Conservation (phyloP, 1,139 yeast genomes). For the Geotrichum armillariae region DNA sequence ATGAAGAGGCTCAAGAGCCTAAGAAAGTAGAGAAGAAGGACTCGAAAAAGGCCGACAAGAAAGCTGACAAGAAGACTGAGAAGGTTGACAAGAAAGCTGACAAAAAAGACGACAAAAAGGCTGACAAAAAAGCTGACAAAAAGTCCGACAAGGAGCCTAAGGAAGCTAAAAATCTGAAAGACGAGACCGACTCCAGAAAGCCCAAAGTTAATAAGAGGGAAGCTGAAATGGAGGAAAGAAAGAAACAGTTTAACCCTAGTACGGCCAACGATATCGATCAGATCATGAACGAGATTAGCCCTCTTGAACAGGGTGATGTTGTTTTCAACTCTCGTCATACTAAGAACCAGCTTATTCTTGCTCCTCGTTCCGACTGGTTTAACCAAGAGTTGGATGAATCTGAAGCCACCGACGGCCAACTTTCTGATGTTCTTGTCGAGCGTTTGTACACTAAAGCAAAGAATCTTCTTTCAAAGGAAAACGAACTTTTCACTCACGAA, state of each 20-base stretch:
- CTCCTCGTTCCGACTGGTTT: slow-evolving; percentile 78
- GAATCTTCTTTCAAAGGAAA: slow-evolving; percentile 65
- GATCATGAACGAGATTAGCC: slow-evolving; percentile 13
- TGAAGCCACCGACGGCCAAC: slow-evolving; percentile 38
- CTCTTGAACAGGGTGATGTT: slow-evolving; percentile 11
- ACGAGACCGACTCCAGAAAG: slow-evolving; percentile 18
- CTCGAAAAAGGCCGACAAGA: slow-evolving; percentile 24
- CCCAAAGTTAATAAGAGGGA: slow-evolving; percentile 24
- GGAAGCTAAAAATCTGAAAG: slow-evolving; percentile 19
- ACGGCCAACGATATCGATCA: slow-evolving; percentile 19
- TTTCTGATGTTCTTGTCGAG: slow-evolving; percentile 54
- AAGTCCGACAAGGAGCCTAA: too few relatives aligned
- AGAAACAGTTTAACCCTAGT: slow-evolving; percentile 38
- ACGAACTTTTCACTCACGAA: slow-evolving; percentile 69
- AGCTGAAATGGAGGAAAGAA: slow-evolving; percentile 45
- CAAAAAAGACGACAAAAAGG: neutral
- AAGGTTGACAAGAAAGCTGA: too few relatives aligned
- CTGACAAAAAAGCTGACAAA: too few relatives aligned
- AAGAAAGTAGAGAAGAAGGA: slow-evolving; percentile 36
- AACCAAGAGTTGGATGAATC: slow-evolving; percentile 50
- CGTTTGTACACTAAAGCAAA: slow-evolving; percentile 67
- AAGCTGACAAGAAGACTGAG: slow-evolving; percentile 26
- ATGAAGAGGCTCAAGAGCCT: slow-evolving; percentile 43
- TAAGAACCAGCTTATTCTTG: slow-evolving; percentile 53
- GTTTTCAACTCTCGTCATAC: slow-evolving; percentile 18